Evolutionary conservation across 2,329 filamentous ascomycete species (phyloP).

Genomic region (Orbilia oligospora): DNA sequence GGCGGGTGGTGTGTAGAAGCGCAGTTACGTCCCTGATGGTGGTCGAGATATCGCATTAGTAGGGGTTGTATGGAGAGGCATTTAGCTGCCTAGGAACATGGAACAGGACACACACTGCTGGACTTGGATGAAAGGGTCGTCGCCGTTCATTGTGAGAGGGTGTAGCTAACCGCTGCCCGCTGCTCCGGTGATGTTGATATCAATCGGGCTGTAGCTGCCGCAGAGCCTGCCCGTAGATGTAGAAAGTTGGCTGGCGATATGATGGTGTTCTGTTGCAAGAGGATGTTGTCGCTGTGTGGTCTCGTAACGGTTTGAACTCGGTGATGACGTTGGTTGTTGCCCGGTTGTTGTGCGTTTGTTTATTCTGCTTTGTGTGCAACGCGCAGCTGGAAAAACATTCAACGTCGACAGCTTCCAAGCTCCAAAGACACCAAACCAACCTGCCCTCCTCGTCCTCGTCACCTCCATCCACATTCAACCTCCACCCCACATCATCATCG

Average conservation of each 20-base stretch:
- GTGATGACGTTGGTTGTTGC: slow-evolving; percentile 48
- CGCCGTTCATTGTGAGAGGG: slow-evolving; percentile 60
- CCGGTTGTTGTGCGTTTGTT: slow-evolving; percentile 51
- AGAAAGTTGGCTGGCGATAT: not conserved
- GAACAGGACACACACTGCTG: slow-evolving; percentile 62
- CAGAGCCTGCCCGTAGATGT: not conserved
- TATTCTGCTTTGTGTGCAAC: slow-evolving; percentile 43
- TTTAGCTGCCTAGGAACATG: slow-evolving; percentile 17
- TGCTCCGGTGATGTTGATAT: slow-evolving; percentile 3
- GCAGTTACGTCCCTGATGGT: slow-evolving; percentile 83
- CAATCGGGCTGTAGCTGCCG: not conserved
- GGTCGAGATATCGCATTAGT: slow-evolving; percentile 42
- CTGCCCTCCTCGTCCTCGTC: not conserved
- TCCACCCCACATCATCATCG: not conserved
- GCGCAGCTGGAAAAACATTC: slow-evolving; percentile 27
- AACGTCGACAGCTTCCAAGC: slow-evolving; percentile 41
- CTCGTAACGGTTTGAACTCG: slow-evolving; percentile 1
- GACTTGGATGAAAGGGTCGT: slow-evolving; percentile 65
- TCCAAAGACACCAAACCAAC: slow-evolving; percentile 7
- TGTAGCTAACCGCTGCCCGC: slow-evolving; percentile 28
- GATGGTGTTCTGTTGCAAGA: not conserved
- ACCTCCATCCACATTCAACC: not conserved
- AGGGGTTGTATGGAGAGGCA: slow-evolving; percentile 25
- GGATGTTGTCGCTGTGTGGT: no score
- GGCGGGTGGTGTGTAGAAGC: slow-evolving; percentile 83